Evolutionary conservation across 345 rosid genomes (phyloP), one percentile per base, ranked within the genome.

Genomic region (Tarenaya hassleriana): DNA sequence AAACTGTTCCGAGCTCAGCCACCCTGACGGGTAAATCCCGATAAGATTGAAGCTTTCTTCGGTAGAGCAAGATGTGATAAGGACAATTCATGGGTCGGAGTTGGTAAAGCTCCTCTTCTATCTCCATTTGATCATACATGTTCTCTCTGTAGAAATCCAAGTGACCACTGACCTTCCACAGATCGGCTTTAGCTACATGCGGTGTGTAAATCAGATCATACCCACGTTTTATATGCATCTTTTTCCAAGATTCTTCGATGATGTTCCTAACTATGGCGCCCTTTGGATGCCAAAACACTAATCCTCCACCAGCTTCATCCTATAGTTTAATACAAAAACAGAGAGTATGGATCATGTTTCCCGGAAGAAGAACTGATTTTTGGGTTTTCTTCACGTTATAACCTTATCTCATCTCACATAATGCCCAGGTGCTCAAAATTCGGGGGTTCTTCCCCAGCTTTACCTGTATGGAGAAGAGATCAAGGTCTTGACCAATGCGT

Each of bases 21-120:
- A 87, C 94, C 74, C 90, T 75, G 56, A 91, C 76, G 13, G 95
- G 98, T 34, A 92, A 78, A 66, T 92, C 94, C n/a, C 90, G 88
- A 63, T 83, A 92, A 1, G 95, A 92, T 13, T 87, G 88, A 60
- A 62, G 96, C 71, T 83, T 87, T 64, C 98, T 84, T 69, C 83
- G 82, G 73, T 87, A 87, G 4, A 81, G 77, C 64, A 92, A 65
- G 63, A 87, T 87, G 69, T 87, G 98, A 69, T 84, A 92, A 18
- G 98, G 98, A 51, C 96, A 92, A 74, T 92, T 92, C 98, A 92
- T 87, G 7, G 98, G 98, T 3, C 98, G 77, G 38, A 92, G 98
- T 60, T 84, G 98, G 61, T 84, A 92, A 50, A 75, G 77, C 56
- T 87, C 98, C 40, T 83, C 84, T 55, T 92, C 98, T 0, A 87